Evolutionary conservation across 2,329 filamentous ascomycete genomes (phyloP).

Genomic region (Cladophialophora chaetospira): DNA sequence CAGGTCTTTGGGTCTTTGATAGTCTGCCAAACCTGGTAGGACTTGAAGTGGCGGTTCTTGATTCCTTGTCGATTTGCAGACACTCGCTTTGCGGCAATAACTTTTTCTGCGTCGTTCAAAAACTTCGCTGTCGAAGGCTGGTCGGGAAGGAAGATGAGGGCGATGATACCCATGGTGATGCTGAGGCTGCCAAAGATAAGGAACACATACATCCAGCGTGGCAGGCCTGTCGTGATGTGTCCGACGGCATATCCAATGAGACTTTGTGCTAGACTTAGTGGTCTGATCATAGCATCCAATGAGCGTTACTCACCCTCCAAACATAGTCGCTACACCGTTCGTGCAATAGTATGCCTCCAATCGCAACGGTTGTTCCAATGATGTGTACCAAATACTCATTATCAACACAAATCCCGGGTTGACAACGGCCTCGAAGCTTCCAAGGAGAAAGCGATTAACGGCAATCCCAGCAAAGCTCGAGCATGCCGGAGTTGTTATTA

Average conservation of each 20-base stretch:
- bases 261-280: constrained; percentile 29
- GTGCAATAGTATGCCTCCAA: constrained; percentile 38
- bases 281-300: constrained; percentile 39
- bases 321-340: constrained; percentile 63
- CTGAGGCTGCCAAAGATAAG: constrained; percentile 26
- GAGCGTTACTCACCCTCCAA: constrained; percentile 52
- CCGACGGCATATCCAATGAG: constrained; percentile 29
- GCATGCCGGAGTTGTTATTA: constrained; percentile 26
- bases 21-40: constrained; percentile 51
- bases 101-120: constrained; percentile 43
- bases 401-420: constrained; percentile 39
- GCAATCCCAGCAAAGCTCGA: constrained; percentile 23
- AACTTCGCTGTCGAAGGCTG: constrained; percentile 24
- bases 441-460: constrained; percentile 24
- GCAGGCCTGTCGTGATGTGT: constrained; percentile 25
- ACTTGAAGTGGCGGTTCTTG: constrained; percentile 55
- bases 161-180: constrained; percentile 19
- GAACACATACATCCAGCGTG: constrained; percentile 34
- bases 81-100: constrained; percentile 57
- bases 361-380: constrained; percentile 24
- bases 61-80: constrained; percentile 56
- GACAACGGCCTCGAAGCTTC: constrained; percentile 33
- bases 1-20: constrained; percentile 60
- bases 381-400: constrained; percentile 30
- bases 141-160: constrained; percentile 23